A percentile compares a stretch with the other conserved stretches of the same genome.
Evolutionary conservation across 441 rosid genomes (phyloP).

Genomic region (Manihot esculenta): DNA sequence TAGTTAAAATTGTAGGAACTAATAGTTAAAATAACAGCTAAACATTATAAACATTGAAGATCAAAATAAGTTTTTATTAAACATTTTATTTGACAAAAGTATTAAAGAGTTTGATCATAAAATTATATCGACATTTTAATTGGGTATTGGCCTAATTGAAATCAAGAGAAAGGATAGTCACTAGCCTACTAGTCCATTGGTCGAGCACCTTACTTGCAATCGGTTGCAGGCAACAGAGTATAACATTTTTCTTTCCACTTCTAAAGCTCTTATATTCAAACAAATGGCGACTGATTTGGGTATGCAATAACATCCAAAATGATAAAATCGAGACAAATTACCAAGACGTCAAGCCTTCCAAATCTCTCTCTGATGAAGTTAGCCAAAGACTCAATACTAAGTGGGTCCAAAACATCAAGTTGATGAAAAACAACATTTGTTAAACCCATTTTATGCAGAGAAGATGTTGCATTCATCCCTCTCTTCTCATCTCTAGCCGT

Average conservation of each 20-base stretch:
- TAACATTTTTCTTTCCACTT: too few species aligned
- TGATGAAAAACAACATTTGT: conserved; percentile 46
- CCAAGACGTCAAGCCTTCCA: conserved; percentile 52
- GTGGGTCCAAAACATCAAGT: conserved; percentile 49
- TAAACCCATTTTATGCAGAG: conserved; percentile 38
- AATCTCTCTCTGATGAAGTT: conserved; percentile 32
- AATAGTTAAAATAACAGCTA: too few species aligned
- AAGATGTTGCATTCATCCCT: conserved; percentile 39
- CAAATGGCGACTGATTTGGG: too few species aligned
- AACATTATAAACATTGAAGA: too few species aligned
- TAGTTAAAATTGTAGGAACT: too few species aligned
- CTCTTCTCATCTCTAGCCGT: conserved; percentile 46
- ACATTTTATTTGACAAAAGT: too few species aligned
- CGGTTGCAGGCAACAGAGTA: too few species aligned
- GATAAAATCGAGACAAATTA: background rate
- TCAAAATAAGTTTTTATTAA: too few species aligned
- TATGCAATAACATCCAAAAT: background rate
- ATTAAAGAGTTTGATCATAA: too few species aligned
- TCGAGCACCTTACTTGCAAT: background rate
- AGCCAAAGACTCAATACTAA: conserved; percentile 33
- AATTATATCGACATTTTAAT: too few species aligned
- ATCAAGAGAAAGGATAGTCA: background rate
- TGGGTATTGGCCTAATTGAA: too few species aligned
- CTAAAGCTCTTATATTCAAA: too few species aligned
- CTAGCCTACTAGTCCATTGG: background rate